Evolutionary conservation across 1,284 basidiomycete species (phyloP), one percentile per base, ranked within the genome.

Genomic region (Puccinia coronata): DNA sequence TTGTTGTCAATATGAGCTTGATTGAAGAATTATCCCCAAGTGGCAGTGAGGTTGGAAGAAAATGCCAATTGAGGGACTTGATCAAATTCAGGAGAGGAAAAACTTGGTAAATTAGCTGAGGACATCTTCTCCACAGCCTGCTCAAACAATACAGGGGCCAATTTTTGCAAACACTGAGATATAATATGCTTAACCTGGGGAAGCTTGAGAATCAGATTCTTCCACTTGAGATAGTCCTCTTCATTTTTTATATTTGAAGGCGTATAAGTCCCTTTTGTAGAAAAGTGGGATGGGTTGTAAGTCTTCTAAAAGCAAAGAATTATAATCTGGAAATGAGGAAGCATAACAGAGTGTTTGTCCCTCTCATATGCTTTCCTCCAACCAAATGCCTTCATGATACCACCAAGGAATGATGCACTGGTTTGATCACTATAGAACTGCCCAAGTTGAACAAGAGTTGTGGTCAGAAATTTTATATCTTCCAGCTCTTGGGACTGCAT

Each of bases 401-500:
- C 61, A 28, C 31, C 61, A 41, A 65, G 16, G 3, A 39, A 41
- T 2, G 61, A 65, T 25, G 18, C 16, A 25, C 41, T 65, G 20
- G 11, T 41, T 65, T 65, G 36, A 41, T 65, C 14, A n/a, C n/a
- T n/a, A 23, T 65, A 65, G 23, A 36, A 65, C 20, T 41, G 6
- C 1, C 61, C 61, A 20, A 65, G 61, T 31, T 65, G 61, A 41
- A 65, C 61, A 2, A 65, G 36, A n/a, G 61, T 65, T 23, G 61
- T 65, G 12, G 59, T 61, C 2, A 65, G 36, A 18, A 65, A 65
- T 65, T 41, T n/a, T 2, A 65, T 41, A 12, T 65, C 61, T 65
- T 65, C 20, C n/a, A 34, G 31, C 41, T 65, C 61, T 4, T 65
- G 31, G 6, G 34, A 3, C 5, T 25, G 11, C 61, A 65, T 65